A percentile compares a stretch with the other conserved stretches of the same genome.
phyloP scores from a whole-genome alignment of 2,329 filamentous ascomycete species.

The Pestalotiopsis sp. region DNA sequence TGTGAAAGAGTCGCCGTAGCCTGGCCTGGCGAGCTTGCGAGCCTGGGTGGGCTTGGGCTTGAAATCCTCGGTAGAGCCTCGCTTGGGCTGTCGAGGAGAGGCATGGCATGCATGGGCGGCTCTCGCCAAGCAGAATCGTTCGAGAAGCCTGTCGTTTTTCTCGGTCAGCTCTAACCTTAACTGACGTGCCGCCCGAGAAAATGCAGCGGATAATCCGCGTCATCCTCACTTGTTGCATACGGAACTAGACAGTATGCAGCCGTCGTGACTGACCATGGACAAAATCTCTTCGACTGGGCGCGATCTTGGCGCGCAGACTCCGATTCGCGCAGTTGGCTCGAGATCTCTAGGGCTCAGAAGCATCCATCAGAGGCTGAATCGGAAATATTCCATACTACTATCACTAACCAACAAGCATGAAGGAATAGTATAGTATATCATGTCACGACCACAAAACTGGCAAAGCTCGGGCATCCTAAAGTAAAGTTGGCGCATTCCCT shows the following conservation, averaged over 20 bases:
- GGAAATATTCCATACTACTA: neutral
- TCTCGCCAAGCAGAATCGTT: neutral
- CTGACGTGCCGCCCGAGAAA: neutral
- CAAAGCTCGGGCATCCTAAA: neutral
- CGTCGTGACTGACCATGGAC: neutral
- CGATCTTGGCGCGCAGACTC: neutral
- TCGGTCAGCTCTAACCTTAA: constrained; percentile 1
- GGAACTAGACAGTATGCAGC: neutral
- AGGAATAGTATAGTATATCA: neutral
- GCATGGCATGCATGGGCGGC: neutral
- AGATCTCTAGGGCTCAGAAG: neutral
- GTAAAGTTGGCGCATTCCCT: neutral
- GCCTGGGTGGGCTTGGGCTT: neutral
- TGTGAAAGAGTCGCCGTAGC: too few relatives aligned
- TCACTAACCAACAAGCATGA: neutral
- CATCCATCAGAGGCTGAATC: too few relatives aligned
- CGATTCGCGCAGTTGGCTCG: neutral
- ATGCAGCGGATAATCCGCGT: neutral
- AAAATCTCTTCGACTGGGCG: neutral
- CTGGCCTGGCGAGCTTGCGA: too few relatives aligned
- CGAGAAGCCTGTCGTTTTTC: neutral
- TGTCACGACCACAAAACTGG: neutral
- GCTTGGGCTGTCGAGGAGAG: neutral
- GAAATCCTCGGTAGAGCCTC: neutral
- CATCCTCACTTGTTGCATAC: neutral